Base-by-base conservation (phyloP, 163 green algal genomes). In the Chlamydomonas reinhardtii region DNA sequence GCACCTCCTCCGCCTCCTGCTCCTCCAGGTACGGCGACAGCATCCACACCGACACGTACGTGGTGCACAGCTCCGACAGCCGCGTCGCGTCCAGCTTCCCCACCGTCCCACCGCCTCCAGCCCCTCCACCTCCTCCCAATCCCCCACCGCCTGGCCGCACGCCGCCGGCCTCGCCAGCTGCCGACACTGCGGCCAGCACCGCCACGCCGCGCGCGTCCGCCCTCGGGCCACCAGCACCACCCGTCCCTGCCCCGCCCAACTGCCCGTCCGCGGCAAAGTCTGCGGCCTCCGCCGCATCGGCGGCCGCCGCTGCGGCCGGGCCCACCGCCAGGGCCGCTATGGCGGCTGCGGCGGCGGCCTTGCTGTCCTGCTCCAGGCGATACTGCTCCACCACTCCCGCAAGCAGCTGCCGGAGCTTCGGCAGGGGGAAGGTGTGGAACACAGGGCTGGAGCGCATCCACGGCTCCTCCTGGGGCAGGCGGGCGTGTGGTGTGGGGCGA, bases 21-120 rank as follows among this genome's bases (percentile, higher is more conserved):
- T 86, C 80, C 56, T 86, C 80, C 54, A 86, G 17, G 70, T 86
- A 86, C 56, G 80, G 80, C 35, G 66, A 65, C 48, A 86, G 80
- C 70, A 86, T 80, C 80, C 80, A 86, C 16, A 73, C 80, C 0
- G 27, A 68, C 27, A 86, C 27, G 56, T 86, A 86, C 2, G 80
- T 79, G 19, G 70, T 86, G 52, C 70, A 80, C 35, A 86, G 43
- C 34, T 86, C 80, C 25, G 69, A 59, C 54, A 86, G 70, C 3
- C 80, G 69, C 34, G 73, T 65, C 12, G 70, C 80, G 12, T 31
- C 79, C n/a, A 15, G 34, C 4, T 29, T 39, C 0, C 78, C n/a
- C n/a, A 29, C 68, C 39, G 39, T 6, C 29, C 8, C 64, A 75
- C 62, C 61, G 34, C 76, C 16, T 43, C 76, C 64, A 76, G 65